These are phyloP conservation scores for Otatea glauca DNA, from an alignment of 176 grass and related monocot genomes.

Conservation along the genomic window DNA sequence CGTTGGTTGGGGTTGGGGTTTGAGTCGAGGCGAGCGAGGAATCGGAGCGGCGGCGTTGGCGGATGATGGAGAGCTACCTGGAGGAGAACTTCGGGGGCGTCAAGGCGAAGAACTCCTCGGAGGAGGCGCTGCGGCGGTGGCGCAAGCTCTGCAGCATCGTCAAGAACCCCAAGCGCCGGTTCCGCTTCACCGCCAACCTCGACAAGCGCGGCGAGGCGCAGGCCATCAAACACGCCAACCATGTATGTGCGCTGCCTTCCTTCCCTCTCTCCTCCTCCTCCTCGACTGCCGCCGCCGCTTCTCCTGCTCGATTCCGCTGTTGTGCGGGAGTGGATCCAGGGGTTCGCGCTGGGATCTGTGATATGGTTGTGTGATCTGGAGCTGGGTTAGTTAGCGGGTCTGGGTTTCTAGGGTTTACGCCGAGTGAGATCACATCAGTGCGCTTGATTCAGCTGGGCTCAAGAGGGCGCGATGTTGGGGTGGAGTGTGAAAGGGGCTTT, in stretches of 20 bases:
- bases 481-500: background rate
- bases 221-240: conserved; percentile 87
- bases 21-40: background rate
- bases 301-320: background rate
- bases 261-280: background rate
- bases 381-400: background rate
- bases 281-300: background rate
- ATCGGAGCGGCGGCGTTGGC: background rate
- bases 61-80: conserved; percentile 65
- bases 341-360: conserved; percentile 30
- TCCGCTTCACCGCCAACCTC: conserved; percentile 97
- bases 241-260: conserved; percentile 30
- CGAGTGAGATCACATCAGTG: background rate
- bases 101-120: conserved; percentile 73
- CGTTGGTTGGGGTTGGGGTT: background rate
- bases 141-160: conserved; percentile 80
- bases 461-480: background rate
- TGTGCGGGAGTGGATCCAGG: background rate
- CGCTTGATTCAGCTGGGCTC: conserved; percentile 4
- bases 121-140: conserved; percentile 90
- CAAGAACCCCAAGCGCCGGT: conserved; percentile 95
- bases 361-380: conserved; percentile 11
- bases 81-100: conserved; percentile 69
- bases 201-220: conserved; percentile 76
- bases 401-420: background rate